Evolutionary conservation across 306 rosid genomes (phyloP).

Genomic region (Mimosa bimucronata): DNA sequence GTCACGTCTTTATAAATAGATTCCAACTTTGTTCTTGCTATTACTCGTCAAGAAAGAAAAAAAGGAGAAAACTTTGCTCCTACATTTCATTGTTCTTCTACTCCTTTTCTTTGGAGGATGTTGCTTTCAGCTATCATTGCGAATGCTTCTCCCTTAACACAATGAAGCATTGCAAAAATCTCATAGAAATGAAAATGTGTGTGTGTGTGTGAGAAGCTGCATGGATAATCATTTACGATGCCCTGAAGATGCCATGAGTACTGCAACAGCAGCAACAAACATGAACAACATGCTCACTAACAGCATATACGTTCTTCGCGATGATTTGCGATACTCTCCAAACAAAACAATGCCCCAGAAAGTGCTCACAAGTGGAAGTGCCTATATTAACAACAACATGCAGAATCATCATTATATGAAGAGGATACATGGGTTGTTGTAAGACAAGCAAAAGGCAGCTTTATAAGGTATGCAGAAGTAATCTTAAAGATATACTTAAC

Average conservation of each 20-base stretch:
- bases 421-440: not conserved
- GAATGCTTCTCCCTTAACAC: not conserved
- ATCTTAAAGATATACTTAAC: too few species aligned
- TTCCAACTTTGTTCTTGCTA: not conserved
- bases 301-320: conserved; percentile 65
- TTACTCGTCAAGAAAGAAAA: not conserved
- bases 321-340: conserved; percentile 85
- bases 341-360: conserved; percentile 81
- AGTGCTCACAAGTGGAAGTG: conserved; percentile 93
- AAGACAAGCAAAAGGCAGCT: not conserved
- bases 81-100: too few species aligned
- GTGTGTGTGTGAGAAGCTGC: too few species aligned
- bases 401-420: not conserved
- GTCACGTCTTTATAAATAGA: not conserved
- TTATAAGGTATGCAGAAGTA: too few species aligned
- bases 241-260: conserved; percentile 88
- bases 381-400: conserved; percentile 50
- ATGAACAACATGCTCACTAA: conserved; percentile 70
- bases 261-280: conserved; percentile 74
- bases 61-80: not conserved
- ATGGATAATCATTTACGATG: conserved; percentile 59
- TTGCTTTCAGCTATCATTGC: too few species aligned
- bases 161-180: not conserved
- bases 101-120: too few species aligned
- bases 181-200: too few species aligned